A percentile compares a stretch with the other conserved stretches of the same genome.
phyloP scores from a whole-genome alignment of 768 basidiomycete species.

The Kwoniella bestiolae region DNA sequence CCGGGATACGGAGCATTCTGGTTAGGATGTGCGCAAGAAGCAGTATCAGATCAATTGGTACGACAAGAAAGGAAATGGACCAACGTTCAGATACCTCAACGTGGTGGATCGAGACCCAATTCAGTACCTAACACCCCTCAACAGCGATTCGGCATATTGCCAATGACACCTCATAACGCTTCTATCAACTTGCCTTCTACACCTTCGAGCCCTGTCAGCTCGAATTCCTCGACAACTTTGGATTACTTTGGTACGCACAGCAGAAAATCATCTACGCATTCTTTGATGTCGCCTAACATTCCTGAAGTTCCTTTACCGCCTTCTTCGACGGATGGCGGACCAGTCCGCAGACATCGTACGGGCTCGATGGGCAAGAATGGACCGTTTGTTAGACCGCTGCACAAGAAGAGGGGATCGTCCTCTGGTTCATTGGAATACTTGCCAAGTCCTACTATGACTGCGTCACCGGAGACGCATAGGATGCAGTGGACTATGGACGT shows the following conservation, averaged over 20 bases:
- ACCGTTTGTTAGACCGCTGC: slow-evolving; percentile 33
- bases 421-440: slow-evolving; percentile 19
- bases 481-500: slow-evolving; percentile 43
- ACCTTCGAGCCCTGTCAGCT: slow-evolving; percentile 45
- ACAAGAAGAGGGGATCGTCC: slow-evolving; percentile 34
- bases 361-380: slow-evolving; percentile 32
- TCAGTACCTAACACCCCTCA: slow-evolving; percentile 43
- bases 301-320: slow-evolving; percentile 26
- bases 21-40: slow-evolving; percentile 47
- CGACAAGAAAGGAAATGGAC: slow-evolving; percentile 35
- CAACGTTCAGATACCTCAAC: slow-evolving; percentile 20
- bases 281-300: slow-evolving; percentile 34
- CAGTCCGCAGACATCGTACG: slow-evolving; percentile 38
- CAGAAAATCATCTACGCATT: slow-evolving; percentile 38
- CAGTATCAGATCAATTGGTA: slow-evolving; percentile 32
- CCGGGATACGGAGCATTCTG: slow-evolving; percentile 38
- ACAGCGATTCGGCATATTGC: slow-evolving; percentile 41
- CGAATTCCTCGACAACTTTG: slow-evolving; percentile 21
- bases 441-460: slow-evolving; percentile 13
- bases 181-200: slow-evolving; percentile 33
- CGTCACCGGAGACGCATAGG: slow-evolving; percentile 14
- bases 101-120: slow-evolving; percentile 27
- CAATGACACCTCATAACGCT: slow-evolving; percentile 49
- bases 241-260: slow-evolving; percentile 48
- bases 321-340: slow-evolving; percentile 42